Evolutionary conservation across 2,329 filamentous ascomycete species (phyloP).

Genomic region (Diaporthe helianthi): DNA sequence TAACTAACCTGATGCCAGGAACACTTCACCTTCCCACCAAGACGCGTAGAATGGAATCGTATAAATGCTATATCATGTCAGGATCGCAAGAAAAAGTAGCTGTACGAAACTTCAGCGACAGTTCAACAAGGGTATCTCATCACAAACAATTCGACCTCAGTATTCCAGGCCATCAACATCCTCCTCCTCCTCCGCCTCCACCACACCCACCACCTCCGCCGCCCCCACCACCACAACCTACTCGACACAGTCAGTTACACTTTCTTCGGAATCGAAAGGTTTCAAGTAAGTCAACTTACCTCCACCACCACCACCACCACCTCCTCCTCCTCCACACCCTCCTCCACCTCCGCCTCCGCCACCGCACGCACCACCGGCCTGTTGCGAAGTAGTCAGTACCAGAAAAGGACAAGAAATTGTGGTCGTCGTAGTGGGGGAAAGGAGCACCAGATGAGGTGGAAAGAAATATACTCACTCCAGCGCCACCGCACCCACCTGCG

Average conservation of each 20-base stretch:
- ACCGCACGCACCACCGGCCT: conserved; percentile 21
- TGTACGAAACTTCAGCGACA: background rate
- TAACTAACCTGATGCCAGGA: background rate
- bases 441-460: background rate
- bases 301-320: conserved; percentile 37
- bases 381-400: conserved; percentile 13
- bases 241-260: background rate
- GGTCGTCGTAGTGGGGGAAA: background rate
- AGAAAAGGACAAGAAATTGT: background rate
- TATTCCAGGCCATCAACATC: background rate
- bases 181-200: background rate
- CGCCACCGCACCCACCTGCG: conserved; percentile 45
- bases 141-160: background rate
- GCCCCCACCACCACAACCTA: background rate
- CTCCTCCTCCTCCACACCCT: conserved; percentile 32
- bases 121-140: background rate
- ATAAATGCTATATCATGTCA: background rate
- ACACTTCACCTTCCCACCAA: background rate
- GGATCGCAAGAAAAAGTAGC: background rate
- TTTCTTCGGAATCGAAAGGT: background rate
- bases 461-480: conserved; percentile 35
- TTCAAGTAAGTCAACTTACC: conserved; percentile 16
- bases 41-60: background rate
- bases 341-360: background rate
- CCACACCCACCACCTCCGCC: background rate